These are phyloP conservation scores for Prillingera fragicola DNA, from an alignment of 1,284 basidiomycete species.

Conservation along the genomic window DNA sequence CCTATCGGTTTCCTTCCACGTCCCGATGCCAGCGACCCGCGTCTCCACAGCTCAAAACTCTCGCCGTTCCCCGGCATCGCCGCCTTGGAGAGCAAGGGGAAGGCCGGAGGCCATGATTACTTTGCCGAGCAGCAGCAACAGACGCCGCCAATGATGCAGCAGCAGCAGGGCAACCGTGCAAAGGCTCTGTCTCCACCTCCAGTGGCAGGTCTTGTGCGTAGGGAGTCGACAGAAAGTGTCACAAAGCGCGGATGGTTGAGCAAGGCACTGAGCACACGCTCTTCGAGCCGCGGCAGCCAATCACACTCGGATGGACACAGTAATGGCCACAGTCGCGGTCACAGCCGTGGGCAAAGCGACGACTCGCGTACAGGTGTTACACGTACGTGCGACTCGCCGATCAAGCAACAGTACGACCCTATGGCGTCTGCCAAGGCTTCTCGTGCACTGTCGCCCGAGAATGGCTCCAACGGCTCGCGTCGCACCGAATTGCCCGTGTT, in stretches of 20 bases:
- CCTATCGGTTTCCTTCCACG: constrained; percentile 57
- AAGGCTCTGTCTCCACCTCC: constrained; percentile 27
- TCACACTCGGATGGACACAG: neutral
- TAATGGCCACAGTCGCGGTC: no score
- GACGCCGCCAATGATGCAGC: neutral
- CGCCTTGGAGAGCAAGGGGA: constrained; percentile 64
- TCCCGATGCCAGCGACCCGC: constrained; percentile 53
- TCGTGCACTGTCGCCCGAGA: neutral
- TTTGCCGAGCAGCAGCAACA: no score
- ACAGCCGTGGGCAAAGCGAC: neutral
- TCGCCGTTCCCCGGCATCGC: constrained; percentile 83
- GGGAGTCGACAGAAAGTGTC: constrained; percentile 26
- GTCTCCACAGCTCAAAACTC: constrained; percentile 63
- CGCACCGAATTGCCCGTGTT: neutral
- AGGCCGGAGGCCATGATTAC: no score
- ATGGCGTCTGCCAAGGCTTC: neutral
- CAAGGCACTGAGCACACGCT: constrained; percentile 22
- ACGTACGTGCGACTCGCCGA: neutral
- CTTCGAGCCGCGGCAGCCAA: no score
- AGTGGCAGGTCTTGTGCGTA: neutral
- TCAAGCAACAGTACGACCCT: neutral
- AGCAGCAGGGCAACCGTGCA: neutral
- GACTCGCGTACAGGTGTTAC: neutral
- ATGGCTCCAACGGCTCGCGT: neutral
- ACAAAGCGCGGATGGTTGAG: constrained; percentile 30